Evolutionary conservation across 768 basidiomycete genomes (phyloP).

Genomic region (Leucocoprinus sp.): DNA sequence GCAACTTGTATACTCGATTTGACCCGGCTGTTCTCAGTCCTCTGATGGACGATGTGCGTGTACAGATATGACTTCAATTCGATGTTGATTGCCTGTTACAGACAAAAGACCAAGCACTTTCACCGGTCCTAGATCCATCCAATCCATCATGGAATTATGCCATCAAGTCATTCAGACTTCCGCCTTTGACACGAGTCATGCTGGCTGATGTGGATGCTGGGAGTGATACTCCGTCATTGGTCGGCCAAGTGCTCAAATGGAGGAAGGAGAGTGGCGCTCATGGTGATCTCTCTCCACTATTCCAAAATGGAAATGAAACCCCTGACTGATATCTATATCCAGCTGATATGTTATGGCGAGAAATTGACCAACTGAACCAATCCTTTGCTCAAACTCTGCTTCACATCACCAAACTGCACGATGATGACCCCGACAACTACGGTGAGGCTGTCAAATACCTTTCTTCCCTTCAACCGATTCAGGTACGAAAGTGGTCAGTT

Average conservation of each 20-base stretch:
- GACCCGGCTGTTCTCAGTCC: slow-evolving; percentile 59
- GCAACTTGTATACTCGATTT: slow-evolving; percentile 88
- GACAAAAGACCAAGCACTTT: slow-evolving; percentile 27
- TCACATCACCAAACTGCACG: slow-evolving; percentile 41
- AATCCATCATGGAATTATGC: slow-evolving; percentile 70
- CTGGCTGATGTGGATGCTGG: slow-evolving; percentile 96
- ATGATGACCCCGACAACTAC: slow-evolving; percentile 42
- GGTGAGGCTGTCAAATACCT: slow-evolving; percentile 52
- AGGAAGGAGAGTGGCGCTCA: slow-evolving; percentile 52
- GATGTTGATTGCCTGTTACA: background rate
- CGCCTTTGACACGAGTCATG: slow-evolving; percentile 75
- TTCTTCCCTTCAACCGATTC: slow-evolving; percentile 47
- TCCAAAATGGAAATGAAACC: background rate
- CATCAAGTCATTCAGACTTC: slow-evolving; percentile 68
- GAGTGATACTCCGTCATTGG: slow-evolving; percentile 91
- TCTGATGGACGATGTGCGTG: slow-evolving; percentile 53
- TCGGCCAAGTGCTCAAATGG: slow-evolving; percentile 89
- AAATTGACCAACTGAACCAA: slow-evolving; percentile 55
- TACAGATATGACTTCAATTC: slow-evolving; percentile 6
- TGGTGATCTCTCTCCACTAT: slow-evolving; percentile 29
- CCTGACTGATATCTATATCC: slow-evolving; percentile 1
- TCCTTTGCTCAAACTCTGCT: slow-evolving; percentile 45
- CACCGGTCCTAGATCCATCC: slow-evolving; percentile 49
- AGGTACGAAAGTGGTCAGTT: slow-evolving; percentile 27
- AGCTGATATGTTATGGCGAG: slow-evolving; percentile 63